These are phyloP conservation scores for Neonectria faginata DNA, from an alignment of 2,329 filamentous ascomycete genomes.

Conservation along the genomic window DNA sequence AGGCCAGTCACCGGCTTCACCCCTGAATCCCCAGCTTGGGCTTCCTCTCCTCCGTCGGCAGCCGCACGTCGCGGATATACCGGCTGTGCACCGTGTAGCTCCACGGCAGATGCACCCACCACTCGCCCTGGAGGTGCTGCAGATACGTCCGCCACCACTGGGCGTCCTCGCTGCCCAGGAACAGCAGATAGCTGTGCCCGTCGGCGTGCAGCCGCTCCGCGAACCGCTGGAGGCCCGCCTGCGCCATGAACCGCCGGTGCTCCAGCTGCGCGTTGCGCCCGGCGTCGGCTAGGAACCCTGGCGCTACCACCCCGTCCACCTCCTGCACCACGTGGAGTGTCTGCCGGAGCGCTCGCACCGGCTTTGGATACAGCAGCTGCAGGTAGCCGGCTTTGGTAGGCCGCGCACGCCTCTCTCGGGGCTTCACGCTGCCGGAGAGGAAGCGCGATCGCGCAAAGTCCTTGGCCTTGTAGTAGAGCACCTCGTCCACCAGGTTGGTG, in stretches of 20 bases:
- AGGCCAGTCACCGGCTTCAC: not conserved
- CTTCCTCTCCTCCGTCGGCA: conserved; percentile 14
- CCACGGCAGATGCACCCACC: conserved; percentile 22
- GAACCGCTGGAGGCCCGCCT: conserved; percentile 10
- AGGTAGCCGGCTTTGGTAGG: conserved; percentile 12
- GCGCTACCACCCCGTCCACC: conserved; percentile 20
- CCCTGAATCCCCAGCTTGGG: conserved; percentile 9
- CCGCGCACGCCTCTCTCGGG: conserved; percentile 7
- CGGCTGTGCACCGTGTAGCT: conserved; percentile 24
- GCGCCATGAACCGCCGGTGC: conserved; percentile 7
- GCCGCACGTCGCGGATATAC: conserved; percentile 10
- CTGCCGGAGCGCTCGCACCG: conserved; percentile 18
- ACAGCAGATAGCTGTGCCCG: conserved; percentile 17
- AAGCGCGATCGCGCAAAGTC: conserved; percentile 19
- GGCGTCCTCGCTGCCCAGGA: conserved; percentile 24
- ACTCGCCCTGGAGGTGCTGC: conserved; percentile 21
- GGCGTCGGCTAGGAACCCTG: conserved; percentile 7
- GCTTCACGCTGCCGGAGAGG: conserved; percentile 12
- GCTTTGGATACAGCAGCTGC: conserved; percentile 18
- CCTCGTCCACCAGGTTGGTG: conserved; percentile 27
- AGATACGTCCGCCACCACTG: conserved; percentile 26
- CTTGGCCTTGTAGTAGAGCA: conserved; percentile 26
- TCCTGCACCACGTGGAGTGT: conserved; percentile 22
- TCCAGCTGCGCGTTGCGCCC: conserved; percentile 21
- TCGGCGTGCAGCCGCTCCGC: conserved; percentile 17